Percentiles rank a stretch among this genome's conserved stretches.
Conservation (phyloP, 148 eudicot species). For the Dysphania ambrosioides region DNA sequence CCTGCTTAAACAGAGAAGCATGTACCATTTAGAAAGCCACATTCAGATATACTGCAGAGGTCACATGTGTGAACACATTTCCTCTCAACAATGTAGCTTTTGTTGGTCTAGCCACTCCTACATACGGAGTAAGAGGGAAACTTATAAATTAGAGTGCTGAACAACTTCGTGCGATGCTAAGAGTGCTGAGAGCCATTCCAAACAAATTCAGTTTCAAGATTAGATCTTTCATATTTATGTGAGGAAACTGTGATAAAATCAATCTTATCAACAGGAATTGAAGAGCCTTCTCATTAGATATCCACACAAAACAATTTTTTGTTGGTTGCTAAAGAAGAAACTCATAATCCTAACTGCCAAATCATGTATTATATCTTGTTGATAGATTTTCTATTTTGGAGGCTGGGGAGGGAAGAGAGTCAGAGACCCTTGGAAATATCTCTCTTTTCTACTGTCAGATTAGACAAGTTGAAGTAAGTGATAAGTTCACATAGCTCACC, state of each 20-base stretch:
- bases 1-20: conserved; percentile 3
- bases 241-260: neutral
- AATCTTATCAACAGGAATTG: neutral
- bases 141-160: neutral
- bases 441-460: neutral
- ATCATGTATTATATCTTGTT: neutral
- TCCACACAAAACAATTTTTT: neutral
- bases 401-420: no score
- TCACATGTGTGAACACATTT: neutral
- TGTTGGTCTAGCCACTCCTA: neutral
- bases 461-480: neutral
- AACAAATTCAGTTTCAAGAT: neutral
- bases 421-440: neutral
- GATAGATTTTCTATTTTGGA: neutral
- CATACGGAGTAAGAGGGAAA: neutral
- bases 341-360: neutral
- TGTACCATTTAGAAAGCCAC: neutral
- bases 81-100: neutral
- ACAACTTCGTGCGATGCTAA: neutral
- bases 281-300: neutral
- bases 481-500: conserved; percentile 44
- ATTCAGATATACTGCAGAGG: neutral
- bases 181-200: neutral
- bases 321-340: no score
- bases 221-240: neutral